Base-by-base conservation (phyloP, 2,329 filamentous ascomycete genomes). In the Ploettnerulaceae sp. region DNA sequence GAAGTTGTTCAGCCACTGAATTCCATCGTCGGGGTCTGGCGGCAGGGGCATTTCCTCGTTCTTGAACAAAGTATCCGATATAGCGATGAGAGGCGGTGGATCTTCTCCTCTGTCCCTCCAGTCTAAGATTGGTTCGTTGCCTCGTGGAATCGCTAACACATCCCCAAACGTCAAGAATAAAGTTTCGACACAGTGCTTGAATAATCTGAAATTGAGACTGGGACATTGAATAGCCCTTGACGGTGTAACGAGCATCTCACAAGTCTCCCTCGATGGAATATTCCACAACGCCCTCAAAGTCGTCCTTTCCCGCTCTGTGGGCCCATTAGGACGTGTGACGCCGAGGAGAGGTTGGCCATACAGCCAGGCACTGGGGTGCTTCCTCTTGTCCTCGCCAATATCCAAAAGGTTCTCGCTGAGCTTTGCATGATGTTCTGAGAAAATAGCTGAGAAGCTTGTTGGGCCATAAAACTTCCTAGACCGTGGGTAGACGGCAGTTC, bases 401-500 rank as follows among this genome's bases (percentile, higher is more conserved):
- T 59, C 50, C 17, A 62, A 35, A 12, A 61, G 17, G 25, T 53
- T 53, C 35, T 46, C 53, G 21, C 46, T 46, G 18, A 53, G 37
- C 6, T 49, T 51, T 14, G 41, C 41, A 28, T 51, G 50, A 34
- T 54, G 43, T 31, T 63, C 57, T 3, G 48, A 47, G 32, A 59
- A 63, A 2, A 62, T 52, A 18, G 60, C 55, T n/a, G 54, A 53
- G 40, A 60, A 61, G 32, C 54, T 60, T 1, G 60, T 62, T 3
- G 57, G 58, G 1, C 60, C 60, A 32, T 56, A 54, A 34, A 57
- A 62, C 14, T 48, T 41, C 3, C 51, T 45, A n/a, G 58, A 60
- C 3, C 46, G 39, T 32, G 48, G 53, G 45, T 52, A 58, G 7
- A 53, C 44, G 3, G 51, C 45, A 11, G 48, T 29, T 29, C 54